Percentiles rank a stretch among this genome's conserved stretches.
These are phyloP conservation scores for Backusella parvicylindrica DNA, from an alignment of 192 early-diverging fungal species.

Conservation along the genomic window DNA sequence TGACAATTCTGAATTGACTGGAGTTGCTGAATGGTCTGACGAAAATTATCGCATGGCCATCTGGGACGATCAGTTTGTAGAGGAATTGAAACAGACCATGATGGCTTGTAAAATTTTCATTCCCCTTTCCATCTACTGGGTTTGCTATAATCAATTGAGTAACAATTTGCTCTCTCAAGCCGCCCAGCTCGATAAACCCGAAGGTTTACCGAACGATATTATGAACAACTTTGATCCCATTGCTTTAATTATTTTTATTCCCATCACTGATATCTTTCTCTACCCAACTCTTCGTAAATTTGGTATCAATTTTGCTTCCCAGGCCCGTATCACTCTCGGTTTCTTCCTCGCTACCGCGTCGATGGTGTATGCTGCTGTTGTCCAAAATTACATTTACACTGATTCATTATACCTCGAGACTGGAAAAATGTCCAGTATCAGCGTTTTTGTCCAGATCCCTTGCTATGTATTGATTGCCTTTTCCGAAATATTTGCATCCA, in stretches of 20 bases:
- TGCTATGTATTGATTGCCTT: conserved; percentile 54
- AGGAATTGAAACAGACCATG: conserved; percentile 51
- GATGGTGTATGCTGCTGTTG: conserved; percentile 57
- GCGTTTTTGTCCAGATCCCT: conserved; percentile 53
- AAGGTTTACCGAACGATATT: conserved; percentile 56
- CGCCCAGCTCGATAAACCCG: conserved; percentile 45
- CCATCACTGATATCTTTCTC: conserved; percentile 50
- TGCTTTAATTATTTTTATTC: conserved; percentile 52
- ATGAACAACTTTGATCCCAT: conserved; percentile 61
- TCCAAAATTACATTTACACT: conserved; percentile 57
- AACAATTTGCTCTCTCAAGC: conserved; percentile 64
- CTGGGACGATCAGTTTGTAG: conserved; percentile 59
- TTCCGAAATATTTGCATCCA: conserved; percentile 58
- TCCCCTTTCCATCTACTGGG: conserved; percentile 59
- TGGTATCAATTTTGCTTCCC: conserved; percentile 48
- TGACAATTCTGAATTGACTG: conserved; percentile 9
- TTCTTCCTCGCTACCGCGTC: conserved; percentile 51
- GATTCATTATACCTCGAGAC: conserved; percentile 44
- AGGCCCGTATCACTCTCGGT: conserved; percentile 54
- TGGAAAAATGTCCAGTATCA: conserved; percentile 32
- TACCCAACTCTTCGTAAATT: conserved; percentile 53
- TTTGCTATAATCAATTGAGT: conserved; percentile 57
- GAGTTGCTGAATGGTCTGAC: conserved; percentile 9
- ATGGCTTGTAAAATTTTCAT: conserved; percentile 62
- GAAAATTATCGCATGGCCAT: neutral